Percentiles rank a stretch among this genome's conserved stretches.
These are phyloP conservation scores for Piromyces sp. DNA, from an alignment of 192 early-diverging fungal species.

Conservation along the genomic window DNA sequence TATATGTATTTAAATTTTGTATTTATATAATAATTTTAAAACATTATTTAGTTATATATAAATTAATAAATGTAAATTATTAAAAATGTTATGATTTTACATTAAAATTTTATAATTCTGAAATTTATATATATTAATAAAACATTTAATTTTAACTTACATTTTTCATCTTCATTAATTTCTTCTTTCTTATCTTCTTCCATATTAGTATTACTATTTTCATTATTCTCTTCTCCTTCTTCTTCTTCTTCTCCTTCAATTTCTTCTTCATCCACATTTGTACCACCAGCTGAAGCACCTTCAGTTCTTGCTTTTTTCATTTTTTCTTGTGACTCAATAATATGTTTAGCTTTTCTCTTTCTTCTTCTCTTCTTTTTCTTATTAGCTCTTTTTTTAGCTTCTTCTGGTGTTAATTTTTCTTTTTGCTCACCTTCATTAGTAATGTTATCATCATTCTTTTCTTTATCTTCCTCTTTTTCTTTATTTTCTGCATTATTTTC, in stretches of 20 bases:
- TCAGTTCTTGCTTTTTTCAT: neutral
- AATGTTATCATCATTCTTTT: neutral
- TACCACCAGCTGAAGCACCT: neutral
- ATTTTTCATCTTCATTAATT: neutral
- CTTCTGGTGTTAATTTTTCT: neutral
- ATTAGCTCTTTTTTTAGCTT: neutral
- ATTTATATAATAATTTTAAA: no score
- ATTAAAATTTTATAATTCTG: no score
- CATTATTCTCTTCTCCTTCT: neutral
- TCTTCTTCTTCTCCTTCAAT: neutral
- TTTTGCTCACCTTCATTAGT: neutral
- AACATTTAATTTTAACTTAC: no score
- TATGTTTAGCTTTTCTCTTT: neutral
- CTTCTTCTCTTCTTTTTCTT: neutral
- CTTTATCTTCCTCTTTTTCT: neutral
- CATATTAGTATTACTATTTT: neutral
- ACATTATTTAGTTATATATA: no score
- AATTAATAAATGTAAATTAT: no score
- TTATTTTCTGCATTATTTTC: neutral
- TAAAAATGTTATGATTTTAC: no score
- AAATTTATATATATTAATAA: no score
- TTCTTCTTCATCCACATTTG: neutral
- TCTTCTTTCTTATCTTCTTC: neutral
- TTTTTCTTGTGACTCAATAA: neutral
- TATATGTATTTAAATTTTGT: no score